Evolutionary conservation across 73 alveolate genomes (phyloP).

Genomic region (Paramecium pentaurelia): DNA sequence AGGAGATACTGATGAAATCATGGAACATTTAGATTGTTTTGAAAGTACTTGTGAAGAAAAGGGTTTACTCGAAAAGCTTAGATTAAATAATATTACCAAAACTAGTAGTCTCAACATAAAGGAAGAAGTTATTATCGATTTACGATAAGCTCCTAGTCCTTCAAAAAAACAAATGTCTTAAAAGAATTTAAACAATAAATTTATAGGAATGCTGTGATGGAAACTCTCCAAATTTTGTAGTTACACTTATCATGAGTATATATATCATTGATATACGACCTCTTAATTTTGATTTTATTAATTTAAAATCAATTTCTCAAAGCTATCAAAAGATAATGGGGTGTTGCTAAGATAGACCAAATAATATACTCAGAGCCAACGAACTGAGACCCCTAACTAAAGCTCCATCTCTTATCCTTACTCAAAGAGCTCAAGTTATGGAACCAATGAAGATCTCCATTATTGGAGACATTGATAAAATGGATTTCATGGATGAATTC

Average conservation of each 20-base stretch:
- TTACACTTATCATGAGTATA: background rate
- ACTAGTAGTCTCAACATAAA: background rate
- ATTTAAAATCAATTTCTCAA: conserved; percentile 3
- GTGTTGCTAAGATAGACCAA: background rate
- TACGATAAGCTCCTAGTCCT: conserved; percentile 4
- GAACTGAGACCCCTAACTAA: conserved; percentile 4
- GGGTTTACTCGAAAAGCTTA: background rate
- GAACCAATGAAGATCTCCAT: background rate
- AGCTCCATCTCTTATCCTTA: background rate
- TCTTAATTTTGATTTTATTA: background rate
- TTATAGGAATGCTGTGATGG: background rate
- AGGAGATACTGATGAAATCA: background rate
- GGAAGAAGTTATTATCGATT: background rate
- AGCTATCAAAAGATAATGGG: conserved; percentile 1
- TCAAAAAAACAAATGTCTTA: background rate
- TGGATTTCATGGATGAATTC: background rate
- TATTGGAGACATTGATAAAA: background rate
- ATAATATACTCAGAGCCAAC: background rate
- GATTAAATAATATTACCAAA: background rate
- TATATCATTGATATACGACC: background rate
- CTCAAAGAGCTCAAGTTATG: background rate
- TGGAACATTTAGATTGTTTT: background rate
- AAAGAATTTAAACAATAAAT: background rate
- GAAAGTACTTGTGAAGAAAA: background rate
- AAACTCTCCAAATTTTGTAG: background rate